Evolutionary conservation across 495 filamentous ascomycete genomes (phyloP).

Genomic region (Daldinia bambusicola): DNA sequence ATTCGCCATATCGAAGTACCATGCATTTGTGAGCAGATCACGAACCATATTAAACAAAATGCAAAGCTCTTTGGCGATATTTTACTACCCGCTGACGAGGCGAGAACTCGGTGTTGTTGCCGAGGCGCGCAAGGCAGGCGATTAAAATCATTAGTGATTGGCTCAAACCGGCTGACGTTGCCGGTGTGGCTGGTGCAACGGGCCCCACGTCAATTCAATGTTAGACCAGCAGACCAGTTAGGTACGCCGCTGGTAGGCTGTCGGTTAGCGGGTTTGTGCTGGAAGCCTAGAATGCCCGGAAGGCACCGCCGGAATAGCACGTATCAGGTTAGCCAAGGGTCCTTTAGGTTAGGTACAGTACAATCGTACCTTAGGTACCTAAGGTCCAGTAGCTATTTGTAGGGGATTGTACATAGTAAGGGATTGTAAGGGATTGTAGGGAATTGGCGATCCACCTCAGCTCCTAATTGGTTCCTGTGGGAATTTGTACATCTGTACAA

Average conservation of each 20-base stretch:
- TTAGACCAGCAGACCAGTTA: no score
- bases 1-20: no score
- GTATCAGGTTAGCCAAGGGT: no score
- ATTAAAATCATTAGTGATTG: constrained; percentile 10
- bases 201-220: constrained; percentile 3
- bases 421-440: no score
- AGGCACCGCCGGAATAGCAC: no score
- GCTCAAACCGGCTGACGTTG: constrained; percentile 29
- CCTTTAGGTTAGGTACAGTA: constrained; percentile 6
- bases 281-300: background rate
- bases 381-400: no score
- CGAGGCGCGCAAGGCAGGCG: constrained; percentile 1
- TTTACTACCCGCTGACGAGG: background rate
- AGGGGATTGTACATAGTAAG: no score
- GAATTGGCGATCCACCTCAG: constrained; percentile 24
- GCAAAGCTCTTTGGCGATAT: background rate
- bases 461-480: constrained; percentile 27
- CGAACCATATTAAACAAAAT: background rate
- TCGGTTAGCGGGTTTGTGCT: background rate
- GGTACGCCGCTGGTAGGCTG: background rate
- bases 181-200: constrained; percentile 24
- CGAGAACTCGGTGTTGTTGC: background rate
- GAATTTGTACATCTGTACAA: constrained; percentile 43
- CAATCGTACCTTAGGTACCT: no score
- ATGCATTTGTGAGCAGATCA: no score